Evolutionary conservation across 148 eudicot genomes (phyloP).

Genomic region (Gaultheria prostrata): DNA sequence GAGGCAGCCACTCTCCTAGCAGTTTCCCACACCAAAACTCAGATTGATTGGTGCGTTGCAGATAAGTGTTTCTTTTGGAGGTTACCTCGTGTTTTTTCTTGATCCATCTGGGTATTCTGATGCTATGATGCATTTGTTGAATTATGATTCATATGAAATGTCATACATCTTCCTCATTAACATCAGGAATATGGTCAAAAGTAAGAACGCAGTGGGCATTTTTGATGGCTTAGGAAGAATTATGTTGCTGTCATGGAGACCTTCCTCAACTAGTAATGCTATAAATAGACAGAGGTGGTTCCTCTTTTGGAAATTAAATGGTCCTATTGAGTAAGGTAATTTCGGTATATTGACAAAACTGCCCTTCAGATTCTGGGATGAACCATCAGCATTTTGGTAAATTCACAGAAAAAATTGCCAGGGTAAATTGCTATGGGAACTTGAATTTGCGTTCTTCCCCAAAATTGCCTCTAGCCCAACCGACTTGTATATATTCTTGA

Average conservation of each 20-base stretch:
- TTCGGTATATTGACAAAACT: neutral
- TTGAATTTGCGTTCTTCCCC: neutral
- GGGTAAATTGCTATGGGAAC: neutral
- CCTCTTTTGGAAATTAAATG: neutral
- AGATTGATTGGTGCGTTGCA: slow-evolving; percentile 9
- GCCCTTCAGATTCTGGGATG: neutral
- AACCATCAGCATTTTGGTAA: neutral
- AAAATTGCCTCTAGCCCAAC: neutral
- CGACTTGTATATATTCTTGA: neutral
- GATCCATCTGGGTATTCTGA: neutral
- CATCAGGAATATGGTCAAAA: slow-evolving; percentile 8
- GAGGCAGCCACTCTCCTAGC: neutral
- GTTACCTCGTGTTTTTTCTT: neutral
- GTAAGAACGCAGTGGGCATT: slow-evolving; percentile 2
- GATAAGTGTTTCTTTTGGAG: slow-evolving; percentile 9
- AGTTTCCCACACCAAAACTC: slow-evolving; percentile 8
- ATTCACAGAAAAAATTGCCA: neutral
- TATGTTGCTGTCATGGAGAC: slow-evolving; percentile 3
- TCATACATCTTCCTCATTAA: slow-evolving; percentile 1
- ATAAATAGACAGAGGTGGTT: neutral
- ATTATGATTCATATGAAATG: slow-evolving; percentile 8
- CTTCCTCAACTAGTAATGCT: neutral
- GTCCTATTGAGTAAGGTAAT: neutral
- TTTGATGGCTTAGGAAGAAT: slow-evolving; percentile 4
- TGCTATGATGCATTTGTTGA: neutral